A percentile compares a stretch with the other conserved stretches of the same genome.
phyloP scores from a whole-genome alignment of 108 stramenopile species.

The Skeletonema potamos region DNA sequence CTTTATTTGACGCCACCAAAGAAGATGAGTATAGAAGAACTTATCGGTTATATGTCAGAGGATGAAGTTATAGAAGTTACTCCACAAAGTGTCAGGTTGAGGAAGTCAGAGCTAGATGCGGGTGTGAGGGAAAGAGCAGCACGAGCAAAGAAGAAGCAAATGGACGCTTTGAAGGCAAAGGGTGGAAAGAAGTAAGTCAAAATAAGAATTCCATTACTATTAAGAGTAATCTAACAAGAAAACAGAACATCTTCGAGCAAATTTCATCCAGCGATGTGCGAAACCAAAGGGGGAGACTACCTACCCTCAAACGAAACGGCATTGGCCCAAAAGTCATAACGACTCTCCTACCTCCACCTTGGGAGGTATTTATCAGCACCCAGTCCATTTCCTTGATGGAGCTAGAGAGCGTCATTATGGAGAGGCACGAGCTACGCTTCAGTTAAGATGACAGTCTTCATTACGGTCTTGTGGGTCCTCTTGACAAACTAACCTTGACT shows the following conservation, averaged over 20 bases:
- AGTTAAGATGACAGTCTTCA: slow-evolving; percentile 12
- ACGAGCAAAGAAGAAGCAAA: slow-evolving; percentile 70
- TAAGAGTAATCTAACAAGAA: slow-evolving; percentile 7
- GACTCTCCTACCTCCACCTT: slow-evolving; percentile 31
- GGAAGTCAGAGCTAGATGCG: slow-evolving; percentile 83
- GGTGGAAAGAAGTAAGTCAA: slow-evolving; percentile 30
- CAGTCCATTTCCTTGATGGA: slow-evolving; percentile 37
- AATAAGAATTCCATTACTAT: slow-evolving; percentile 42
- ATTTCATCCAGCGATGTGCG: slow-evolving; percentile 20
- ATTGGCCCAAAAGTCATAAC: slow-evolving; percentile 19
- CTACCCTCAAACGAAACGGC: slow-evolving; percentile 5
- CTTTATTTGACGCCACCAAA: slow-evolving; percentile 84
- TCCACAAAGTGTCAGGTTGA: slow-evolving; percentile 83
- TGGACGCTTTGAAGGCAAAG: slow-evolving; percentile 34
- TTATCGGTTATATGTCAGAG: slow-evolving; percentile 92
- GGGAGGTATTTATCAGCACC: slow-evolving; percentile 35
- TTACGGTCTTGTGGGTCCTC: slow-evolving; percentile 9
- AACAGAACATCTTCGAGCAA: not conserved
- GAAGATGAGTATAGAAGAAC: slow-evolving; percentile 88
- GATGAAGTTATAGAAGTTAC: slow-evolving; percentile 98
- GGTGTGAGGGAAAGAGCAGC: slow-evolving; percentile 66
- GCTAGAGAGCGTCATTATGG: slow-evolving; percentile 34
- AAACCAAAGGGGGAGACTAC: slow-evolving; percentile 19
- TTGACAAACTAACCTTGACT: slow-evolving; percentile 8
- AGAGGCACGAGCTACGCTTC: slow-evolving; percentile 26